phyloP scores from a whole-genome alignment of 352 stramenopile species.

The Pythium dissimile region DNA sequence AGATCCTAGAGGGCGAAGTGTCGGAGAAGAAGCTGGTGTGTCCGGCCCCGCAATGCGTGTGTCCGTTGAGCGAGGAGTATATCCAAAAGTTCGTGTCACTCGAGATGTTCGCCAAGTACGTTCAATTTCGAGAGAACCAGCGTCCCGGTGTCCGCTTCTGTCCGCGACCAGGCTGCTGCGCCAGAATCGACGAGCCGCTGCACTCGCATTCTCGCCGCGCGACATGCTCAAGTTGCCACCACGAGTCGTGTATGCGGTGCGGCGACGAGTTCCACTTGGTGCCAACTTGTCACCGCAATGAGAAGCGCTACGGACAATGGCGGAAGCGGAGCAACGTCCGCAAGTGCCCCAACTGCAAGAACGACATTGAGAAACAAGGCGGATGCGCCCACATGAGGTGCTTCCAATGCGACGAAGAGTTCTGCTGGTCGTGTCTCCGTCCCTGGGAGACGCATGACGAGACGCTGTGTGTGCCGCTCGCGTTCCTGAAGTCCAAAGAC shows the following conservation, averaged over 20 bases:
- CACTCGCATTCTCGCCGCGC: constrained; percentile 41
- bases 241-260: constrained; percentile 71
- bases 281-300: constrained; percentile 48
- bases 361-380: constrained; percentile 81
- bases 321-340: constrained; percentile 69
- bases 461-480: constrained; percentile 62
- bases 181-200: constrained; percentile 50
- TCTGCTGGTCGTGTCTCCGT: constrained; percentile 79
- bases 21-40: constrained; percentile 73
- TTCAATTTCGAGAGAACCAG: constrained; percentile 62
- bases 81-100: constrained; percentile 49
- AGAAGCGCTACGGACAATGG: constrained; percentile 67
- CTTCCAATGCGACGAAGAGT: constrained; percentile 81
- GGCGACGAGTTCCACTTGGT: constrained; percentile 54
- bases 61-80: constrained; percentile 42
- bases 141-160: constrained; percentile 68
- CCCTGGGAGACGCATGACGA: constrained; percentile 70
- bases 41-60: constrained; percentile 50
- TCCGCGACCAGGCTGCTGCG: constrained; percentile 57
- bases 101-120: constrained; percentile 59
- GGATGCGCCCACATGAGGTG: constrained; percentile 85
- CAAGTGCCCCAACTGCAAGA: constrained; percentile 60
- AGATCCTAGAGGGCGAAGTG: constrained; percentile 73
- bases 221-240: constrained; percentile 39
- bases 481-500: constrained; percentile 69